Conservation (phyloP, 352 stramenopile genomes). For the Globisporangium cederbergense region DNA sequence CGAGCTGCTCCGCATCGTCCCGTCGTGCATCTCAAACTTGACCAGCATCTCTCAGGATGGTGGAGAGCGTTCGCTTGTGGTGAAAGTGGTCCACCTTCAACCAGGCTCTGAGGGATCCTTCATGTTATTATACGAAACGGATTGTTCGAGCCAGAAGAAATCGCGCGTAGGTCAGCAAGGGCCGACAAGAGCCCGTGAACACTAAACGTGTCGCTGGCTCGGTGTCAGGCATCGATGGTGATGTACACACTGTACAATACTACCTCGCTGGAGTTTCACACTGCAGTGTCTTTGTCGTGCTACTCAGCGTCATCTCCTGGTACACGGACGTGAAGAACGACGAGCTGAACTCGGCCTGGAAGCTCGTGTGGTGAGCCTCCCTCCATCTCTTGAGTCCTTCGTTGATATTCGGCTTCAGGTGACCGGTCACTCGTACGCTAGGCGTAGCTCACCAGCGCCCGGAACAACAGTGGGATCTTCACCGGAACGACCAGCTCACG, state of each 20-base stretch:
- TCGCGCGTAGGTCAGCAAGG: no score
- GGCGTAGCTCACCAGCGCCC: constrained; percentile 56
- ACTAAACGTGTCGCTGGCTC: neutral
- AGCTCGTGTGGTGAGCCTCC: constrained; percentile 59
- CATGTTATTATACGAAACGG: no score
- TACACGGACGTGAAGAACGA: constrained; percentile 76
- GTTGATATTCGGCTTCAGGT: constrained; percentile 72
- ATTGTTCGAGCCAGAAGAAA: no score
- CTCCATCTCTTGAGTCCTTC: constrained; percentile 76
- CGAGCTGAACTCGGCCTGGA: constrained; percentile 82
- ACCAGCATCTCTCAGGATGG: neutral
- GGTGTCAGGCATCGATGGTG: neutral
- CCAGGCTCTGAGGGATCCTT: no score
- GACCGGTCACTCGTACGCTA: constrained; percentile 53
- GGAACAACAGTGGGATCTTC: constrained; percentile 77
- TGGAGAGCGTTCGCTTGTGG: neutral
- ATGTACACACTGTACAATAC: neutral
- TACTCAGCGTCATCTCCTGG: constrained; percentile 50
- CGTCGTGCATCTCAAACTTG: neutral
- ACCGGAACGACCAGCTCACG: constrained; percentile 72
- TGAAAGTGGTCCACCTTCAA: no score
- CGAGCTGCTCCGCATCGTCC: neutral
- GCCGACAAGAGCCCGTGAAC: no score
- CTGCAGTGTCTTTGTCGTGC: neutral
- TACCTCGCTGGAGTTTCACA: constrained; percentile 1